Conservation (phyloP, 1,284 basidiomycete genomes). For the Cutaneotrichosporon cavernicola region DNA sequence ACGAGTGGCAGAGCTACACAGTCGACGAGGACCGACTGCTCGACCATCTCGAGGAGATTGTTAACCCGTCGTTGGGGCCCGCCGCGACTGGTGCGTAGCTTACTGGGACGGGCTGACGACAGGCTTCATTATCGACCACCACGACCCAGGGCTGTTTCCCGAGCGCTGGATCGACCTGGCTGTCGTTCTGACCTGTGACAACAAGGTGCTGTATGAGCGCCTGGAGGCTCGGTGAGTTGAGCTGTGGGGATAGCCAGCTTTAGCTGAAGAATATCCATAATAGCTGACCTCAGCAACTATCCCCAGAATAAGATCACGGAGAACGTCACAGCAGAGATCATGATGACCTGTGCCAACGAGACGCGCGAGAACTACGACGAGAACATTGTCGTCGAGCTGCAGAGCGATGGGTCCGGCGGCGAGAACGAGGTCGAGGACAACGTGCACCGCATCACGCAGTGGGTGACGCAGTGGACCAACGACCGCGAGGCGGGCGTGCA, state of each 20-base stretch:
- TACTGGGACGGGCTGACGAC: slow-evolving; percentile 43
- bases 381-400: slow-evolving; percentile 83
- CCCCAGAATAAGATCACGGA: slow-evolving; percentile 92
- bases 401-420: slow-evolving; percentile 70
- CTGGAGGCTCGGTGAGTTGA: slow-evolving; percentile 79
- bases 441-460: slow-evolving; percentile 75
- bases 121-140: slow-evolving; percentile 94
- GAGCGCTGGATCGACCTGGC: slow-evolving; percentile 98
- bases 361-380: slow-evolving; percentile 78
- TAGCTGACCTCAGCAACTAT: slow-evolving; percentile 65
- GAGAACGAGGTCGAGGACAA: slow-evolving; percentile 73
- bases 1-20: slow-evolving; percentile 91
- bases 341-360: slow-evolving; percentile 88
- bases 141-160: slow-evolving; percentile 91
- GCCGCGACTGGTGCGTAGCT: slow-evolving; percentile 41
- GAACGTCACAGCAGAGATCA: slow-evolving; percentile 98
- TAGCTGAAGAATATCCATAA: not conserved
- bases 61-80: slow-evolving; percentile 47
- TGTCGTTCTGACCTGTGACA: slow-evolving; percentile 86
- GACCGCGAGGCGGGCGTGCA: slow-evolving; percentile 53
- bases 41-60: slow-evolving; percentile 75
- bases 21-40: slow-evolving; percentile 95
- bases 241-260: not conserved
- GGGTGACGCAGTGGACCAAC: slow-evolving; percentile 76
- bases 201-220: slow-evolving; percentile 84